A percentile compares a stretch with the other conserved stretches of the same genome.
phyloP scores from a whole-genome alignment of 1,139 yeast species.

The Suhomyces coccinellae region DNA sequence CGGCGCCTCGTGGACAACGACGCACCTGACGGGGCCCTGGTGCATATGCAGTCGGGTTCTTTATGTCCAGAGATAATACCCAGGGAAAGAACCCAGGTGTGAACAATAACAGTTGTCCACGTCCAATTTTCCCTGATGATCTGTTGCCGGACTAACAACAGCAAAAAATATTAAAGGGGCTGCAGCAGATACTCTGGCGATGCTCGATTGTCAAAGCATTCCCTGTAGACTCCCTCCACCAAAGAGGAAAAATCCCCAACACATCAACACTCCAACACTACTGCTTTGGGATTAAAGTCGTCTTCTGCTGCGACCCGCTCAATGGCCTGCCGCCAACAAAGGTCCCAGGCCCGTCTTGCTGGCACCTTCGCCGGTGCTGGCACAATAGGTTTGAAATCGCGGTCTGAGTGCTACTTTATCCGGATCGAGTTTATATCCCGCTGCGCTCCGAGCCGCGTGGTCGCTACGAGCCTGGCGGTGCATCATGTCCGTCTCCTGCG shows the following conservation, averaged over 20 bases:
- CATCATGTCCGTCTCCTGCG: too few relatives aligned
- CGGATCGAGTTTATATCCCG: too few relatives aligned
- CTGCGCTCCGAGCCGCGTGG: too few relatives aligned
- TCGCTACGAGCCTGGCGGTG: too few relatives aligned
- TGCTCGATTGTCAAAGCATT: not conserved
- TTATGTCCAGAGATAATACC: not conserved
- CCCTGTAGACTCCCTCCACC: not conserved
- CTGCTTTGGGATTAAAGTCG: not conserved
- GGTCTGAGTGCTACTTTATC: too few relatives aligned
- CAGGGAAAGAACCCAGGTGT: not conserved
- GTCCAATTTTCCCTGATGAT: constrained; percentile 7
- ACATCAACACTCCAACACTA: not conserved
- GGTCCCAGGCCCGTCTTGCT: too few relatives aligned
- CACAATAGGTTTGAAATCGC: too few relatives aligned
- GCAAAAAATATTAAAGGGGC: constrained; percentile 11
- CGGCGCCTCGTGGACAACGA: not conserved
- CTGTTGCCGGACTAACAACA: constrained; percentile 1
- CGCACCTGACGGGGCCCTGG: not conserved
- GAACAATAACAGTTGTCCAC: constrained; percentile 3
- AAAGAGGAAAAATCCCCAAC: not conserved
- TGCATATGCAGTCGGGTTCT: not conserved
- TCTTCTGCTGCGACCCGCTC: not conserved
- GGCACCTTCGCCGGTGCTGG: not conserved
- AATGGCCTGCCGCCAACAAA: not conserved
- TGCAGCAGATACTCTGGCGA: not conserved